Percentiles rank a stretch among this genome's conserved stretches.
Conservation (phyloP, 257 asterid genomes). For the Salvia miltiorrhiza region DNA sequence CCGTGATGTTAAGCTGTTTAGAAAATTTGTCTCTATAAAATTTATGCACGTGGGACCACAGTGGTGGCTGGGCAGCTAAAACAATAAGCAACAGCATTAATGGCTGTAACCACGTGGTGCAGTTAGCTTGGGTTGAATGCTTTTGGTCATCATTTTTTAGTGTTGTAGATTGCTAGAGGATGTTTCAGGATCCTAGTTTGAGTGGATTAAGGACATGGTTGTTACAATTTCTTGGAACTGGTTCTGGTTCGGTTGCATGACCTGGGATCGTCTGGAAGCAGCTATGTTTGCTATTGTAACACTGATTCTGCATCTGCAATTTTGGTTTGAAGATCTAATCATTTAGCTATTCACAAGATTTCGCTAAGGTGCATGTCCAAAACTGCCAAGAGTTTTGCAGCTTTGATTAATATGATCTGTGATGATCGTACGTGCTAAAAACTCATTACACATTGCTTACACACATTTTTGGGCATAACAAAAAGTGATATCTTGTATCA, state of each 20-base stretch:
- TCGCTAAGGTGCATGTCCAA: background rate
- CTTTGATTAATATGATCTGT: constrained; percentile 1
- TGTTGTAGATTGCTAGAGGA: background rate
- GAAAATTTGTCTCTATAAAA: background rate
- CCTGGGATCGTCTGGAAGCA: background rate
- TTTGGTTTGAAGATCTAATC: background rate
- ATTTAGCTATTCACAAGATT: constrained; percentile 6
- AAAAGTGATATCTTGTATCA: background rate
- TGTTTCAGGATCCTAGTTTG: background rate
- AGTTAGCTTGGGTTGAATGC: background rate
- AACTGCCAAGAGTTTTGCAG: background rate
- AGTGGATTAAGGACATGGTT: background rate
- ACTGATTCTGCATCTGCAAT: background rate
- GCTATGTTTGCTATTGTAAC: background rate
- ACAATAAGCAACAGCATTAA: background rate
- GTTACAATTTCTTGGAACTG: background rate
- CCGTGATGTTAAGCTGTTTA: background rate
- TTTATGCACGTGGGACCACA: background rate
- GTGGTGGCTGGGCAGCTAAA: background rate
- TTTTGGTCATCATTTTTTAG: background rate
- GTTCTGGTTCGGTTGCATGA: background rate
- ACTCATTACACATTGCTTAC: background rate
- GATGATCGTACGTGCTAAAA: background rate
- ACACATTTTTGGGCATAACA: background rate
- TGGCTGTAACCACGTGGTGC: constrained; percentile 6